Evolutionary conservation across 2,329 filamentous ascomycete genomes (phyloP).

Genomic region (Tolypocladium ovalisporum): DNA sequence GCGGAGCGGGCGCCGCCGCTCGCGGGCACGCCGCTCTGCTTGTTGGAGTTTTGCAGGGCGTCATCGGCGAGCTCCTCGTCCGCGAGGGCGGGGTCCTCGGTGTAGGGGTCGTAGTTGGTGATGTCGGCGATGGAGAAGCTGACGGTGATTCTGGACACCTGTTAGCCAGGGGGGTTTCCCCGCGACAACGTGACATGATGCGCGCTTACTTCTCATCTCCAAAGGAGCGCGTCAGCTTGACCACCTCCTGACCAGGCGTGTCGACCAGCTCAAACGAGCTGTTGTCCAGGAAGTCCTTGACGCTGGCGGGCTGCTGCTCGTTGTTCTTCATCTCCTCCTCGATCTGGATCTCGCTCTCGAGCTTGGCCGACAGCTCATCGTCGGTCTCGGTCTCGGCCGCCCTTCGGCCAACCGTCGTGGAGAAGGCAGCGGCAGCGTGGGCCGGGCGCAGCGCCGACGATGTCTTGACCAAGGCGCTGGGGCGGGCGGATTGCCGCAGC

Average conservation of each 20-base stretch:
- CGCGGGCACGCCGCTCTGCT: conserved; percentile 45
- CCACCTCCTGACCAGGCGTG: conserved; percentile 73
- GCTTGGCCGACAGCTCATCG: conserved; percentile 74
- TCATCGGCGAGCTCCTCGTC: conserved; percentile 28
- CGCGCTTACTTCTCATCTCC: conserved; percentile 78
- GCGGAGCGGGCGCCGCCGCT: conserved; percentile 37
- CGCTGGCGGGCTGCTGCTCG: conserved; percentile 60
- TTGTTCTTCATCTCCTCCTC: conserved; percentile 71
- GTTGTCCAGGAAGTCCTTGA: conserved; percentile 83
- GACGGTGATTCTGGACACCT: conserved; percentile 26
- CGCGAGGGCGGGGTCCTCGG: conserved; percentile 25
- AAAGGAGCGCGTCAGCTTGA: conserved; percentile 71
- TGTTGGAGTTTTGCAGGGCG: conserved; percentile 39
- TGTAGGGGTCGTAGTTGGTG: conserved; percentile 26
- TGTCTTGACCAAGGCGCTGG: conserved; percentile 35
- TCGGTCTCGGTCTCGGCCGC: conserved; percentile 44
- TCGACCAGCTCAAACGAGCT: conserved; percentile 77
- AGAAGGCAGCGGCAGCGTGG: conserved; percentile 35
- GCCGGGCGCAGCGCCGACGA: conserved; percentile 20
- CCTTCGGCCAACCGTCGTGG: conserved; percentile 29
- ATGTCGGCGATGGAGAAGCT: conserved; percentile 32
- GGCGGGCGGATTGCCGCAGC: conserved; percentile 38
- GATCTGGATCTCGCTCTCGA: conserved; percentile 72
- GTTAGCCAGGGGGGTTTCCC: conserved; percentile 3
- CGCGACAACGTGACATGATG: conserved; percentile 1